A percentile compares a stretch with the other conserved stretches of the same genome.
Conservation (phyloP, 768 basidiomycete species). For the Gymnopilus dilepis region DNA sequence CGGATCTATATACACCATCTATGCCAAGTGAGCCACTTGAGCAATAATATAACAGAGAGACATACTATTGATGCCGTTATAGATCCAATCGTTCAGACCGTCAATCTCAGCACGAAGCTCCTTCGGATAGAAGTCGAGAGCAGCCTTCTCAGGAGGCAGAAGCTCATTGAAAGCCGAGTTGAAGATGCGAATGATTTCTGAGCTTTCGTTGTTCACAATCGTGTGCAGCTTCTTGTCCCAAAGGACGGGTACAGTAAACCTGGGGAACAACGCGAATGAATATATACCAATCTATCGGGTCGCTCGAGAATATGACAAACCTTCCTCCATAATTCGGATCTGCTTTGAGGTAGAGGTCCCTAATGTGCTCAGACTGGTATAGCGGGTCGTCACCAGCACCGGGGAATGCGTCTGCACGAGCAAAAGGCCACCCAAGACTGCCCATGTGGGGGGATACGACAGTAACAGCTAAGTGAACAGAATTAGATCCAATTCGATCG, state of each 20-base stretch:
- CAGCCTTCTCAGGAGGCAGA: constrained; percentile 66
- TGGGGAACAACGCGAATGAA: constrained; percentile 23
- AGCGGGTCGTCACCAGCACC: constrained; percentile 80
- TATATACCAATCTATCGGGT: not conserved
- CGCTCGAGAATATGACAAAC: constrained; percentile 36
- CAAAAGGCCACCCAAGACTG: constrained; percentile 86
- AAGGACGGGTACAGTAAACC: constrained; percentile 88
- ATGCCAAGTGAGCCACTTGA: not conserved
- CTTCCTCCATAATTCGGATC: constrained; percentile 75
- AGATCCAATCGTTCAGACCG: constrained; percentile 83
- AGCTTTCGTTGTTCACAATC: constrained; percentile 95
- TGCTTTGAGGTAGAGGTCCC: constrained; percentile 83
- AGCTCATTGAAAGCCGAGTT: constrained; percentile 84
- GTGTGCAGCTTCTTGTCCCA: constrained; percentile 91
- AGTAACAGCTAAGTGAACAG: constrained; percentile 61
- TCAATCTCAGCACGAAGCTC: constrained; percentile 79
- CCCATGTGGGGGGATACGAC: constrained; percentile 90
- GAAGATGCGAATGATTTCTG: constrained; percentile 94
- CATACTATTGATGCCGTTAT: constrained; percentile 83
- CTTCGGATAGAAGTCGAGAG: constrained; percentile 80
- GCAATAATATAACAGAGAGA: constrained; percentile 4
- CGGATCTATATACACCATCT: constrained; percentile 90
- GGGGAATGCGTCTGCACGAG: constrained; percentile 67
- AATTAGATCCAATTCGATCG: not conserved
- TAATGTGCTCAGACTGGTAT: constrained; percentile 70